Percentiles rank a stretch among this genome's conserved stretches.
Conservation (phyloP, 768 basidiomycete species). For the Trametes cinnabarina region DNA sequence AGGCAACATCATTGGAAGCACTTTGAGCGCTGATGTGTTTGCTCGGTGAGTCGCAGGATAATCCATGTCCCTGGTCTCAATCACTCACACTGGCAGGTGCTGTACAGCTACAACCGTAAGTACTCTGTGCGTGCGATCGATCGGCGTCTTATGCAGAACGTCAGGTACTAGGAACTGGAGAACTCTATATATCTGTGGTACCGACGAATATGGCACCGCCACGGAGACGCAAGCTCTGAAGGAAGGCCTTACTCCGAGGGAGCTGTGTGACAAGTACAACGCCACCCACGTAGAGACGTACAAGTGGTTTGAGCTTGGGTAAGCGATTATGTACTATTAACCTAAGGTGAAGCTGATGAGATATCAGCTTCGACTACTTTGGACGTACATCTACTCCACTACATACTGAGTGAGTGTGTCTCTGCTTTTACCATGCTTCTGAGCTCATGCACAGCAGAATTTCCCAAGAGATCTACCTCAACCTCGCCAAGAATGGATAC, state of each 20-base stretch:
- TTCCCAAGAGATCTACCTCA: constrained; percentile 84
- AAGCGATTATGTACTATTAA: constrained; percentile 8
- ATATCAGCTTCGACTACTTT: constrained; percentile 85
- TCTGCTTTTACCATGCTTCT: background rate
- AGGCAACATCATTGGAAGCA: constrained; percentile 94
- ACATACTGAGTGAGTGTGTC: constrained; percentile 74
- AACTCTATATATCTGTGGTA: constrained; percentile 94
- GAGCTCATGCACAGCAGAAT: constrained; percentile 50
- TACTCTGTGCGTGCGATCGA: background rate
- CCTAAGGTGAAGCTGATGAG: background rate
- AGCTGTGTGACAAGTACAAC: constrained; percentile 90
- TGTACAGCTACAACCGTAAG: constrained; percentile 21
- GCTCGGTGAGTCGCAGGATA: constrained; percentile 63
- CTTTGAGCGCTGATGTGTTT: constrained; percentile 94
- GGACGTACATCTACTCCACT: constrained; percentile 89
- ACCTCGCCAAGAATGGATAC: constrained; percentile 73
- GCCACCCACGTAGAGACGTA: constrained; percentile 88
- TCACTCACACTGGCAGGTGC: background rate
- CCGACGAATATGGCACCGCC: constrained; percentile 99
- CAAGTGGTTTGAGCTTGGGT: constrained; percentile 97
- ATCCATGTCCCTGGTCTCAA: background rate
- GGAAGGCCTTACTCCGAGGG: constrained; percentile 73
- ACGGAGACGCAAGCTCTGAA: constrained; percentile 96
- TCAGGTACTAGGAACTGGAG: constrained; percentile 75
- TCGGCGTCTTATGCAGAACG: background rate